Evolutionary conservation across 345 rosid species (phyloP).

Genomic region (Microthlaspi erraticum): DNA sequence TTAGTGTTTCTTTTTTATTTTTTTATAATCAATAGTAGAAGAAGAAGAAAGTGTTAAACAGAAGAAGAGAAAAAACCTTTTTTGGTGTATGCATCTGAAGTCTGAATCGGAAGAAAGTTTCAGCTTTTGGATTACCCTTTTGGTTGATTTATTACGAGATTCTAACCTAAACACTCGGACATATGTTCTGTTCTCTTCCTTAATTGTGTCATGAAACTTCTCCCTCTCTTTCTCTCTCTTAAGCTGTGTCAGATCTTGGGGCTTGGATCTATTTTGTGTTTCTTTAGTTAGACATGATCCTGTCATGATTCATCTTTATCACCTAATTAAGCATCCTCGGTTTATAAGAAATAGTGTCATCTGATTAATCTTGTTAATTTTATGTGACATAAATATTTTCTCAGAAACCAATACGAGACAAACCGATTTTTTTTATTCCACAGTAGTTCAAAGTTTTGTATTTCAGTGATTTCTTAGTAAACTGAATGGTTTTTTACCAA

Average conservation of each 20-base stretch:
- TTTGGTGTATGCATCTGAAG: conserved; percentile 42
- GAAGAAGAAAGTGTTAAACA: not conserved
- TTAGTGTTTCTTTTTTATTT: not conserved
- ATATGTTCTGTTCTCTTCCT: conserved; percentile 46
- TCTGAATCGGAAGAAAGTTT: conserved; percentile 43
- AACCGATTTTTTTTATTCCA: not conserved
- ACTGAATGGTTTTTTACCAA: not conserved
- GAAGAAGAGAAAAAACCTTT: not conserved
- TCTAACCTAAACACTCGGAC: conserved; percentile 45
- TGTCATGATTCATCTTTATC: conserved; percentile 42
- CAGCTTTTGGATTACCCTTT: conserved; percentile 46
- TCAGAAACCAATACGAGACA: not conserved
- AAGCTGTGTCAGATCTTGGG: conserved; percentile 46
- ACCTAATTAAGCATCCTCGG: conserved; percentile 38
- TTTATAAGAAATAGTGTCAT: conserved; percentile 15
- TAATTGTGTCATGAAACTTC: conserved; percentile 31
- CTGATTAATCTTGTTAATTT: conserved; percentile 11
- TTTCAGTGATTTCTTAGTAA: not conserved
- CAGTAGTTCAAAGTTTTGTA: too few relatives aligned
- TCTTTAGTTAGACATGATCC: conserved; percentile 48
- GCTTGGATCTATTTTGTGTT: conserved; percentile 33
- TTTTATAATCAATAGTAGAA: too few relatives aligned
- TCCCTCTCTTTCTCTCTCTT: conserved; percentile 35
- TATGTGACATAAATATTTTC: not conserved
- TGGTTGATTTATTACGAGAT: conserved; percentile 45